These are phyloP conservation scores for Ambrosia hybrid DNA, from an alignment of 140 eudicot genomes.

Conservation along the genomic window DNA sequence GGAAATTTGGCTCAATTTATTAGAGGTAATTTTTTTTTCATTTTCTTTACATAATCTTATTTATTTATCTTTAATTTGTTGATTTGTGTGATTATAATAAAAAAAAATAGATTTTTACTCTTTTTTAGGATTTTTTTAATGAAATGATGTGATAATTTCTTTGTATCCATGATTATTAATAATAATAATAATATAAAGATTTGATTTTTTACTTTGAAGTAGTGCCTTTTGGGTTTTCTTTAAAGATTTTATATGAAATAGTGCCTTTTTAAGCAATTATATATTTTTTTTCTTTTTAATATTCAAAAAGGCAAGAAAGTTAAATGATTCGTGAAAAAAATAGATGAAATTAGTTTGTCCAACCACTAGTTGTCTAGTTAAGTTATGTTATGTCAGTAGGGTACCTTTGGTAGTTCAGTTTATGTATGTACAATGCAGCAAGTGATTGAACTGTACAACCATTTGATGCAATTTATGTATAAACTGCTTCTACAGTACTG, in stretches of 20 bases:
- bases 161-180: slow-evolving; percentile 20
- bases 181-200: neutral
- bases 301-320: neutral
- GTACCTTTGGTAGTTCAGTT: slow-evolving; percentile 5
- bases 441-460: slow-evolving; percentile 7
- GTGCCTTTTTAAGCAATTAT: slow-evolving; percentile 15
- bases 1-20: slow-evolving; percentile 20
- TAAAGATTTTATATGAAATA: slow-evolving; percentile 8
- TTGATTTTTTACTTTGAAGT: slow-evolving; percentile 11
- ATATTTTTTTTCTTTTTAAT: neutral
- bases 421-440: slow-evolving; percentile 18
- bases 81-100: neutral
- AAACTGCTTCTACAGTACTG: neutral
- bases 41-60: neutral
- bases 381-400: neutral
- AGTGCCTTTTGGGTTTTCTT: slow-evolving; percentile 16
- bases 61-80: neutral
- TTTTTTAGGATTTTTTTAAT: slow-evolving; percentile 5
- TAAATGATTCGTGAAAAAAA: neutral
- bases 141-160: slow-evolving; percentile 16
- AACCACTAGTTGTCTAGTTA: neutral
- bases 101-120: neutral
- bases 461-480: neutral
- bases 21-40: neutral
- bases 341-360: neutral